phyloP scores from a whole-genome alignment of 768 basidiomycete genomes.

The Calocybe indica region DNA sequence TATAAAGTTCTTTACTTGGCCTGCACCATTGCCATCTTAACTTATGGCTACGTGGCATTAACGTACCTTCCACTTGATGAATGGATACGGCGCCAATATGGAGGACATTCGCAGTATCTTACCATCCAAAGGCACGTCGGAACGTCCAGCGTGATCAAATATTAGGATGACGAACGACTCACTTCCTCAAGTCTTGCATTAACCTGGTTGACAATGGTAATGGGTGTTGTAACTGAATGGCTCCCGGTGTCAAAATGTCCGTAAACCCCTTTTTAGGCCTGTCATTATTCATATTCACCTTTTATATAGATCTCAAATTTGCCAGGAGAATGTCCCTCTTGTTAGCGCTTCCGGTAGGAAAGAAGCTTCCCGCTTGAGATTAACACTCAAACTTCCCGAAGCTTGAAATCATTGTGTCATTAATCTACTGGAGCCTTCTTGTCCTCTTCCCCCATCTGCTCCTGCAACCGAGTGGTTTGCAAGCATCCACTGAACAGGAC shows the following conservation, averaged over 20 bases:
- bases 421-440: constrained; percentile 68
- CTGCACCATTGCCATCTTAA: constrained; percentile 17
- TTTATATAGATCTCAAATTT: too few relatives aligned
- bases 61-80: constrained; percentile 16
- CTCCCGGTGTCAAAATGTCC: too few relatives aligned
- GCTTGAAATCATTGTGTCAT: constrained; percentile 32
- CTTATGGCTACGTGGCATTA: constrained; percentile 28
- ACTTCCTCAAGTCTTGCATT: constrained; percentile 24
- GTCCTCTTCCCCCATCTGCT: constrained; percentile 53
- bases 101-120: constrained; percentile 66
- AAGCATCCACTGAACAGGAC: constrained; percentile 20
- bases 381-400: constrained; percentile 6
- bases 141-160: background rate
- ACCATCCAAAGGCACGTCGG: constrained; percentile 68
- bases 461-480: constrained; percentile 25
- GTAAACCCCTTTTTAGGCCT: too few relatives aligned
- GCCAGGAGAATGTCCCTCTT: constrained; percentile 48
- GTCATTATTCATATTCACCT: too few relatives aligned
- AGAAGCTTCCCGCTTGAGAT: background rate
- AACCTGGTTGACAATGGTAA: constrained; percentile 28
- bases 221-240: background rate
- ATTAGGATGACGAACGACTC: background rate
- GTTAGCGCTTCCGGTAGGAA: constrained; percentile 57
- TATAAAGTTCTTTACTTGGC: too few relatives aligned
- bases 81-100: constrained; percentile 40